Base-by-base conservation (phyloP, 2,329 filamentous ascomycete species). In the Neurospora sp. region DNA sequence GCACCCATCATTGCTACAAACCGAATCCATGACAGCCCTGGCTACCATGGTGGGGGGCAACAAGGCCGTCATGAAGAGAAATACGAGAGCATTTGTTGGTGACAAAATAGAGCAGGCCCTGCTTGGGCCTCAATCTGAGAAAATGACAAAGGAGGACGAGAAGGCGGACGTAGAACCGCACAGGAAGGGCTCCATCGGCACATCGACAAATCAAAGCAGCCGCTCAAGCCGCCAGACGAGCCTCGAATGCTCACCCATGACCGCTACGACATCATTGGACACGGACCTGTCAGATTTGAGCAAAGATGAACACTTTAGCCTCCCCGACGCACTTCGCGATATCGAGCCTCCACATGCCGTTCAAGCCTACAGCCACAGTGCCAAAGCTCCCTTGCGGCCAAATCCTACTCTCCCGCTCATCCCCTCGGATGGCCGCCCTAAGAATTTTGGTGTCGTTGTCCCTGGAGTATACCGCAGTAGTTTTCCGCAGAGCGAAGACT, bases 381-480 rank as follows among this genome's bases (percentile, higher is more conserved):
- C n/a, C 38, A 68, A 36, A 43, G 28, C 23, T 37, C 33, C 33
- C 28, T 62, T 33, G 41, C 33, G 28, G 38, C 33, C 11, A 37
- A 57, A 36, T 33, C 17, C 41, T 43, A 57, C 17, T 36, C 33
- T 33, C 6, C 28, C 67, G 10, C 40, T 52, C 65, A 68, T 73
- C 8, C 70, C 70, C 8, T 17, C 65, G 6, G 71, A 67, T 38
- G 78, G 79, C 12, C 75, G 79, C 6, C 91, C 92, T 1, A 76
- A 81, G 73, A 97, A 97, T 77, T 97, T 95, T 79, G 92, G 91
- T 19, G 81, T 88, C 37, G 90, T 97, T 23, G 82, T 90, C 23
- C 86, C 89, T 6, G 89, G 90, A 8, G 84, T 97, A 37, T 97
- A 92, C 78, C 88, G 94, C 68, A 95, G 92, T 79, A 91, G 90